phyloP scores from a whole-genome alignment of 371 early-diverging fungal genomes.

The Dinochytrium kinnereticum region DNA sequence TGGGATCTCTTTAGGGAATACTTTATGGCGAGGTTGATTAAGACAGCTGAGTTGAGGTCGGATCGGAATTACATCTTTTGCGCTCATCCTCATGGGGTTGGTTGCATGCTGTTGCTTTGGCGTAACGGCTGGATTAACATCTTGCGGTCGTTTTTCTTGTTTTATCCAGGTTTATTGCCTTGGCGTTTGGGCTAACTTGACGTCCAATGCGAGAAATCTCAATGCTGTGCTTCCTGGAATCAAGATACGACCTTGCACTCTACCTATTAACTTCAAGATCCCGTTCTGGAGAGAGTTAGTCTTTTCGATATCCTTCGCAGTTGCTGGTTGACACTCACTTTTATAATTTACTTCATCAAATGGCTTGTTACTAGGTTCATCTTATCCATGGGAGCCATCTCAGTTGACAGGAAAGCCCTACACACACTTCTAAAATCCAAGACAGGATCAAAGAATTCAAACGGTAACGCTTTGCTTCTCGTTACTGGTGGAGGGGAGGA shows the following conservation, averaged over 20 bases:
- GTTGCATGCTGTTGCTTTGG: neutral
- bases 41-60: slow-evolving; percentile 77
- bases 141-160: neutral
- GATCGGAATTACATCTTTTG: slow-evolving; percentile 55
- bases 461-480: slow-evolving; percentile 35
- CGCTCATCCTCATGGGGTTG: slow-evolving; percentile 11
- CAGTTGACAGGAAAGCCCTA: slow-evolving; percentile 75
- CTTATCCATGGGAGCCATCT: slow-evolving; percentile 66
- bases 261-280: slow-evolving; percentile 39
- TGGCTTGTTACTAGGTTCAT: slow-evolving; percentile 52
- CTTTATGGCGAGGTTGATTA: slow-evolving; percentile 75
- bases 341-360: neutral
- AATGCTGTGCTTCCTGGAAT: slow-evolving; percentile 7
- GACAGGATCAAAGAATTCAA: slow-evolving; percentile 12
- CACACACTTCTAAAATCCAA: slow-evolving; percentile 61
- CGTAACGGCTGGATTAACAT: neutral
- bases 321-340: neutral
- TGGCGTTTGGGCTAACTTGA: slow-evolving; percentile 31
- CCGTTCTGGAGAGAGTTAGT: slow-evolving; percentile 23
- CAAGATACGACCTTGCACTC: slow-evolving; percentile 21
- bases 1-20: slow-evolving; percentile 57
- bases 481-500: slow-evolving; percentile 57
- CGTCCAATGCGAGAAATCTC: slow-evolving; percentile 27
- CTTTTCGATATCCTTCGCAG: neutral
- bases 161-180: slow-evolving; percentile 26